phyloP scores from a whole-genome alignment of 306 rosid genomes.

The Ceratonia siliqua region DNA sequence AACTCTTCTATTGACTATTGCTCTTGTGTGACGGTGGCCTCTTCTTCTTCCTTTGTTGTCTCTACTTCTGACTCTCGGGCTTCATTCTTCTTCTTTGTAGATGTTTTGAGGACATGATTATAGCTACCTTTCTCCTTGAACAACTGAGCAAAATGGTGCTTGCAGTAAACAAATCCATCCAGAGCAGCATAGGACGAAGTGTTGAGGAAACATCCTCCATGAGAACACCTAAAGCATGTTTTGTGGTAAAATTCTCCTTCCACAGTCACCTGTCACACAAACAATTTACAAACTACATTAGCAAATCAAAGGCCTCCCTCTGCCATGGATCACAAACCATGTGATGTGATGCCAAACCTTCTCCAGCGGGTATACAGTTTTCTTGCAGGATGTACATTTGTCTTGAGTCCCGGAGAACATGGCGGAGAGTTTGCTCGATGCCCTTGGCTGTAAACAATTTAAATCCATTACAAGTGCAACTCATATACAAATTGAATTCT shows the following conservation, averaged over 20 bases:
- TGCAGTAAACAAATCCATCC: slow-evolving; percentile 73
- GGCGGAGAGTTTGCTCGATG: slow-evolving; percentile 60
- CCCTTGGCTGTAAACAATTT: slow-evolving; percentile 39
- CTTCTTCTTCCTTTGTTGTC: slow-evolving; percentile 12
- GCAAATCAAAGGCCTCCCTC: not conserved
- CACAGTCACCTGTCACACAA: slow-evolving; percentile 51
- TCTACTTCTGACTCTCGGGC: slow-evolving; percentile 1
- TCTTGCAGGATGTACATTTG: slow-evolving; percentile 67
- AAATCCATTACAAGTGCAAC: not conserved
- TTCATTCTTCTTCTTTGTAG: slow-evolving; percentile 55
- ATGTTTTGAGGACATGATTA: slow-evolving; percentile 52
- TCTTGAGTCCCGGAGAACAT: slow-evolving; percentile 78
- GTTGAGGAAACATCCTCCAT: slow-evolving; percentile 63
- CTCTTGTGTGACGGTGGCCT: slow-evolving; percentile 24
- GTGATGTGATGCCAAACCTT: slow-evolving; percentile 42
- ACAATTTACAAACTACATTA: not conserved
- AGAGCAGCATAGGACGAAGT: slow-evolving; percentile 71
- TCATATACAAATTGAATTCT: not conserved
- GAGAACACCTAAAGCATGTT: slow-evolving; percentile 66
- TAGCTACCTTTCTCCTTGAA: slow-evolving; percentile 84
- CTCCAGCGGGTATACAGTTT: slow-evolving; percentile 75
- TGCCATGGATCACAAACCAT: not conserved
- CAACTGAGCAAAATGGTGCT: slow-evolving; percentile 73
- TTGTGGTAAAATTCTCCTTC: slow-evolving; percentile 76
- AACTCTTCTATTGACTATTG: slow-evolving; percentile 1